These are phyloP conservation scores for Dioscorea alata DNA, from an alignment of 106 monocot species.

Conservation along the genomic window DNA sequence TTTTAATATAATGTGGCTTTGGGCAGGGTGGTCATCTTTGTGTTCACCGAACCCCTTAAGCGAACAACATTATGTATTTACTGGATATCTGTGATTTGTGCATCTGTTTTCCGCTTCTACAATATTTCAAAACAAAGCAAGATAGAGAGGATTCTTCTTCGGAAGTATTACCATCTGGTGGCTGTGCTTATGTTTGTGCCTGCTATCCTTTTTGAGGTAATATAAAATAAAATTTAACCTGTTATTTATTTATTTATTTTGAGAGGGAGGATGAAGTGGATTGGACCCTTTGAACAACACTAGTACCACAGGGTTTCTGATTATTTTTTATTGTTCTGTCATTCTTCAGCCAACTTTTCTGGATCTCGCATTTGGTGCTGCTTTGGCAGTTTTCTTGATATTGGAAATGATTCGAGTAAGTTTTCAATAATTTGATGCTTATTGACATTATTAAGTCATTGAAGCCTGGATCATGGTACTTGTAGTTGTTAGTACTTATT, in stretches of 20 bases:
- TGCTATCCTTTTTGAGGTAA: constrained; percentile 83
- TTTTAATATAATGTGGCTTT: constrained; percentile 5
- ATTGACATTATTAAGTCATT: no score
- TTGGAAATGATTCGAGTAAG: constrained; percentile 95
- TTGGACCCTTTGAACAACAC: not conserved
- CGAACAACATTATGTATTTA: constrained; percentile 60
- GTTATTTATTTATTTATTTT: not conserved
- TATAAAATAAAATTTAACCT: not conserved
- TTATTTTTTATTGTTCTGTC: constrained; percentile 2
- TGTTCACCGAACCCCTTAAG: constrained; percentile 55
- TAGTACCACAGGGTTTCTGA: constrained; percentile 1
- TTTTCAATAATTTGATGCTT: not conserved
- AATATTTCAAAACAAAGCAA: constrained; percentile 86
- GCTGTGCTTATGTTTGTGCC: constrained; percentile 91
- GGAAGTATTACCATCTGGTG: constrained; percentile 96
- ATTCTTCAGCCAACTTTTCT: constrained; percentile 77
- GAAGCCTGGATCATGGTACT: no score
- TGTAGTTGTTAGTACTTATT: no score
- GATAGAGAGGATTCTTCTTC: constrained; percentile 92
- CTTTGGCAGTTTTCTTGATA: constrained; percentile 74
- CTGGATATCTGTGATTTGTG: constrained; percentile 72
- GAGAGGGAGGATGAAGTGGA: no score
- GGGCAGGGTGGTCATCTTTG: constrained; percentile 77
- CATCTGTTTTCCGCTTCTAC: constrained; percentile 79
- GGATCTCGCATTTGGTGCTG: constrained; percentile 97